phyloP scores from a whole-genome alignment of 805 yeast species.

The Priceomyces carsonii region DNA sequence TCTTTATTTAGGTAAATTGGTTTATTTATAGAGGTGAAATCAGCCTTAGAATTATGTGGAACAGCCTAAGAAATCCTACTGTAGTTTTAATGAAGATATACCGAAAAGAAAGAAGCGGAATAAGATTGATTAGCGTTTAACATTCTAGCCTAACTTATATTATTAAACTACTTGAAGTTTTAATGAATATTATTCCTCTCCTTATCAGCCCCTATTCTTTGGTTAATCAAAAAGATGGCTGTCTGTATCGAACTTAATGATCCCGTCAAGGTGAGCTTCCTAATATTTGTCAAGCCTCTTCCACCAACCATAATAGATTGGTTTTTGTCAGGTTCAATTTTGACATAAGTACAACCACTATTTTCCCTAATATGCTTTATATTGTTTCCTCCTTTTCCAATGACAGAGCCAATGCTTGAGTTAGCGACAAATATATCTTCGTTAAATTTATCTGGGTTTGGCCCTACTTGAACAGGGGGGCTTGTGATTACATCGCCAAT shows the following conservation, averaged over 20 bases:
- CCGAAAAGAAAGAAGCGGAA: no score
- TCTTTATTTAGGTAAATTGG: no score
- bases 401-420: constrained; percentile 77
- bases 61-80: no score
- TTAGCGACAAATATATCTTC: constrained; percentile 78
- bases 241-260: constrained; percentile 65
- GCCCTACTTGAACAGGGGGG: constrained; percentile 34
- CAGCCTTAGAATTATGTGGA: no score
- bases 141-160: no score
- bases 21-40: no score
- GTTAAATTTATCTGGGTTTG: constrained; percentile 50
- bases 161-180: no score
- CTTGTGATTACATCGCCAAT: constrained; percentile 45
- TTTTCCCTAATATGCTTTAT: constrained; percentile 74
- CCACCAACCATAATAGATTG: constrained; percentile 51
- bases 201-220: constrained; percentile 67
- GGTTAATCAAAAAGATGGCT: constrained; percentile 71
- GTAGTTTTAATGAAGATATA: no score
- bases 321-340: constrained; percentile 60
- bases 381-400: constrained; percentile 84
- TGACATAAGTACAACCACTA: constrained; percentile 71
- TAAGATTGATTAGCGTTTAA: no score
- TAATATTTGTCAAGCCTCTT: constrained; percentile 42
- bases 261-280: constrained; percentile 71
- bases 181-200: constrained; percentile 36